Evolutionary conservation across 768 basidiomycete genomes (phyloP), one percentile per base, ranked within the genome.

Genomic region (Dioszegia hungarica): DNA sequence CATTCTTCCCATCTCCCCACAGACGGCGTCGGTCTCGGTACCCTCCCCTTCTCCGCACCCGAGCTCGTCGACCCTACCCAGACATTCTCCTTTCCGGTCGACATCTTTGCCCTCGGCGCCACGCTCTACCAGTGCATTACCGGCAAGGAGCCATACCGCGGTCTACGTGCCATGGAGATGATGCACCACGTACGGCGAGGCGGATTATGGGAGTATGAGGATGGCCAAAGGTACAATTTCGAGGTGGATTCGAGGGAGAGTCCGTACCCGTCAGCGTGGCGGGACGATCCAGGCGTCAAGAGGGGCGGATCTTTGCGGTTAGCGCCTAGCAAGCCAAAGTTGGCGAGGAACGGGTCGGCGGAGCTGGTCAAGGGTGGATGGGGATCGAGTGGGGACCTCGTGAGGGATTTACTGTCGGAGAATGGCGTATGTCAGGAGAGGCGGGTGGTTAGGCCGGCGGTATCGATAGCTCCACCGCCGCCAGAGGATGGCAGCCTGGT

Each of bases 101-200:
- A 80, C 60, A 61, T 79, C 44, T 80, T 79, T 63, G 68, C 75
- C n/a, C 70, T 79, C 44, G 79, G 79, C 9, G 77, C 77, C 9
- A 78, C 78, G 0, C 70, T 80, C 22, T 67, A 71, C 31, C 74
- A 76, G 37, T 68, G 74, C 46, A 48, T 79, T 28, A 74, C 74
- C 6, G 78, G 76, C 0, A 54, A 70, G 9, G 78, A 79, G 48
- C 79, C 79, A 0, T 79, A 73, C 61, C 67, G 67, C 15, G 75
- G 77, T 2, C 28, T 58, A 3, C 53, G 73, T 17, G 46, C 68
- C 4, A 61, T 77, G 14, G 79, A 79, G 61, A 68, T 77, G 61
- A 78, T 78, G 73, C 62, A 76, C 41, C 69, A 72, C 54, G 77
- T 77, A 22, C 57, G 67, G 5, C 61, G 63, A 33, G 79, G 77